These are phyloP conservation scores for Flaveria sonorensis DNA, from an alignment of 129 eudicot genomes.

Conservation along the genomic window DNA sequence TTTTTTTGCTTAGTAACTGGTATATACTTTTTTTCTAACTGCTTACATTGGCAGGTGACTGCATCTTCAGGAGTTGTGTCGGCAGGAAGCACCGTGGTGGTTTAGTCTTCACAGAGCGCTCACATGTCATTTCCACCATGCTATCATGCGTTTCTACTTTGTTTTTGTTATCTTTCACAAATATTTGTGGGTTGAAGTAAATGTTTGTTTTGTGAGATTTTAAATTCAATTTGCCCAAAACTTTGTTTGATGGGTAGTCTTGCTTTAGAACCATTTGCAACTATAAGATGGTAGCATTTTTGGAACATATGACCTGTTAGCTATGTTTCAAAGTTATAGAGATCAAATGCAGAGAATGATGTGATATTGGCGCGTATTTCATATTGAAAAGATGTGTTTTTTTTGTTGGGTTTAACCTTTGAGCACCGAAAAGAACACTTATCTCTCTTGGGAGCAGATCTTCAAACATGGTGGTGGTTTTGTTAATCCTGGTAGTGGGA, in stretches of 20 bases:
- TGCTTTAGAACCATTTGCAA: neutral
- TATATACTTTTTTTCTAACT: neutral
- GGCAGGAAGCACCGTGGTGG: neutral
- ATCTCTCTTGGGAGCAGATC: too few species aligned
- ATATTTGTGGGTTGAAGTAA: conserved; percentile 7
- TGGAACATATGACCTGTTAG: neutral
- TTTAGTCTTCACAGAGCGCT: neutral
- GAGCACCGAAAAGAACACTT: neutral
- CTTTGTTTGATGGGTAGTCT: neutral
- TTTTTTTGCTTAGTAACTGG: neutral
- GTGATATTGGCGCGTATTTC: neutral
- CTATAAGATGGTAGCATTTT: neutral
- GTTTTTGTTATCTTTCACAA: conserved; percentile 1
- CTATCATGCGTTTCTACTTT: neutral
- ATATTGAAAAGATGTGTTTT: neutral
- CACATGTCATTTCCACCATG: neutral
- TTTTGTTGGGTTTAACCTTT: neutral
- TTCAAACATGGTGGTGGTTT: too few species aligned
- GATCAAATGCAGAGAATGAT: neutral
- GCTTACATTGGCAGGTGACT: neutral
- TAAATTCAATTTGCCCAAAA: neutral
- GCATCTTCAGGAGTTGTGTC: neutral
- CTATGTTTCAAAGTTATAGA: neutral
- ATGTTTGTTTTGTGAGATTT: neutral
- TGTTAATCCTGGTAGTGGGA: too few species aligned